Base-by-base conservation (phyloP, 371 early-diverging fungal genomes). In the Synchytrium microbalum region DNA sequence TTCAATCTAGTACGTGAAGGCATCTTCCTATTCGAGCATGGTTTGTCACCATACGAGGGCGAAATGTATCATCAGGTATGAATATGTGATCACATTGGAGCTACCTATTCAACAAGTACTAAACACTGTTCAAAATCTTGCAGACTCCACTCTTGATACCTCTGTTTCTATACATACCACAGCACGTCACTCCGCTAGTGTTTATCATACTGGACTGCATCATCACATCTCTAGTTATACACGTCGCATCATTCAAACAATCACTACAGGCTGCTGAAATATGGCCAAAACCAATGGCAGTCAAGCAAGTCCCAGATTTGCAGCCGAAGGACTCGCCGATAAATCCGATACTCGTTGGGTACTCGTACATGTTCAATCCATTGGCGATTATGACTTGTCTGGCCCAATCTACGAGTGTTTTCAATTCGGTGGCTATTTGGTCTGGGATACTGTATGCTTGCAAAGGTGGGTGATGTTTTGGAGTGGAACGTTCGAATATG, bases 1-100 rank as follows among this genome's bases (percentile, higher is more conserved):
- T 32, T 51, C 19, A n/a, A 24, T 16, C 29, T 73, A 89, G 90
- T 94, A 32, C 82, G 84, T 23, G 96, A 95, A 77, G 95, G 94
- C 31, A 76, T 93, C n/a, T 88, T 80, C 71, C 77, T 95, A 33
- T 89, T 84, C 63, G 69, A 80, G 23, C 80, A 85, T 64, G 86
- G 83, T 46, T 80, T 95, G 0, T 83, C 90, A 29, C 92, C 93
- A 10, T 96, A 92, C 72, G 91, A 92, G 69, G 93, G 92, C 19
- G 91, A 88, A 32, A 76, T 88, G 16, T 90, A 85, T 67, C 92
- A 93, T 72, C 94, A 93, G 76, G 92, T 90, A 71, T 10, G 32
- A 29, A 13, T 51, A 19, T 25, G 33, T 58, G 57, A 3, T 55
- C 52, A 32, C 58, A 56, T 23, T 33, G 14, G 67, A 89, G 90